Evolutionary conservation across 2,329 filamentous ascomycete genomes (phyloP), one percentile per base, ranked within the genome.

Genomic region (Alternaria ventricosa): DNA sequence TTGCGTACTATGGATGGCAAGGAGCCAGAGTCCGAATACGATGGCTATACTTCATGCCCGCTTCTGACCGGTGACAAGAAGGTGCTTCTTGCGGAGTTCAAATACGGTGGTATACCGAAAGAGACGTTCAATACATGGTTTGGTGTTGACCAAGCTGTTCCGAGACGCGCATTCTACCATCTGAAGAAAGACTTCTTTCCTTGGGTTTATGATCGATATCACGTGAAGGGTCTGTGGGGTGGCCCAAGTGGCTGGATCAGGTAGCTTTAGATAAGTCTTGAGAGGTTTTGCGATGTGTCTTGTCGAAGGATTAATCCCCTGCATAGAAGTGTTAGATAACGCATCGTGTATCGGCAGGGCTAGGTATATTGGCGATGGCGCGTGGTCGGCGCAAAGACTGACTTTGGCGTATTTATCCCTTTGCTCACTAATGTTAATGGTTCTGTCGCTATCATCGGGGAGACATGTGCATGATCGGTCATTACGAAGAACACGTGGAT

Each of bases 181-280:
- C 68, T 90, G 50, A 90, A 90, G 81, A 89, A 88, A 78, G 84
- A 89, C 71, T 90, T 90, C 70, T 90, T 90, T 78, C 88, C 88
- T 0, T 90, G 88, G 88, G 88, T 90, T 5, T 90, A 90, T 76
- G 84, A 82, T 58, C 84, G 86, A 30, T 83, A 82, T 41, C 85
- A 88, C 84, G 83, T 89, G 8, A 89, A 87, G 79, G 88, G 88
- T 9, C 86, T 81, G 6, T 90, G 88, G 88, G 87, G 81, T 23
- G 88, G 88, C 6, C 86, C 87, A 0, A 87, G 85, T 73, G 87
- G 87, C 0, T 89, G 64, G 49, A 71, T 75, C 30, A 66, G 57
- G n/a, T 74, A 68, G 46, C 46, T 27, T 46, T 46, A 11, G 20
- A 46, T 46, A 23, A 23, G 6, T 46, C 20, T 5, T 25, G 12